Conservation (phyloP, 139 green algal genomes). For the Volvox reticuliferus region DNA sequence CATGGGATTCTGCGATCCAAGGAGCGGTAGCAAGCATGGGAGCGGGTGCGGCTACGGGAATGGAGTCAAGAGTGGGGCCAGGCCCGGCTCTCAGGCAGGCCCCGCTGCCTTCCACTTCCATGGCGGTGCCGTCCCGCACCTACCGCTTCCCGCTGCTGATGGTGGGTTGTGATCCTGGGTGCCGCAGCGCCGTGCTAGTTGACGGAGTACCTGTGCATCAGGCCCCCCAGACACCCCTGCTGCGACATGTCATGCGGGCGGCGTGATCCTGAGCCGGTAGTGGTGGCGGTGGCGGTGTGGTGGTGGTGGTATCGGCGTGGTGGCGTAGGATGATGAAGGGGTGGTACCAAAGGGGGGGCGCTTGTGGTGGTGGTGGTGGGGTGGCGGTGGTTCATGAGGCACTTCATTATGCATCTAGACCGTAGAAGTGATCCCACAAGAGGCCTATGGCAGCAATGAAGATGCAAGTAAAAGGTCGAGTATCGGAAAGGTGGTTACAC, state of each 20-base stretch:
- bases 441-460: no score
- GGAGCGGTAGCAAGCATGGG: no score
- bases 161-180: conserved; percentile 8
- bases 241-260: conserved; percentile 24
- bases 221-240: conserved; percentile 24
- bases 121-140: not conserved
- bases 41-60: not conserved
- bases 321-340: no score
- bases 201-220: conserved; percentile 29
- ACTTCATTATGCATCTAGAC: no score
- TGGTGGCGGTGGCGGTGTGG: not conserved
- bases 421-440: no score
- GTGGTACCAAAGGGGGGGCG: no score
- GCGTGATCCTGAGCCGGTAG: conserved; percentile 12
- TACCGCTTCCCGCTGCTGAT: conserved; percentile 36
- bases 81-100: no score
- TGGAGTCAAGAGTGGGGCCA: not conserved
- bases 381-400: no score
- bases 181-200: conserved; percentile 26
- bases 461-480: no score
- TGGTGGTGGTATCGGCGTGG: no score
- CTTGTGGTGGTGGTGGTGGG: no score
- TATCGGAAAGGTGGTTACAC: no score
- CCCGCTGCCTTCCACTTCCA: not conserved
- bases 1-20: not conserved